These are phyloP conservation scores for Dichomitus squalens DNA, from an alignment of 1,284 basidiomycete genomes.

Conservation along the genomic window DNA sequence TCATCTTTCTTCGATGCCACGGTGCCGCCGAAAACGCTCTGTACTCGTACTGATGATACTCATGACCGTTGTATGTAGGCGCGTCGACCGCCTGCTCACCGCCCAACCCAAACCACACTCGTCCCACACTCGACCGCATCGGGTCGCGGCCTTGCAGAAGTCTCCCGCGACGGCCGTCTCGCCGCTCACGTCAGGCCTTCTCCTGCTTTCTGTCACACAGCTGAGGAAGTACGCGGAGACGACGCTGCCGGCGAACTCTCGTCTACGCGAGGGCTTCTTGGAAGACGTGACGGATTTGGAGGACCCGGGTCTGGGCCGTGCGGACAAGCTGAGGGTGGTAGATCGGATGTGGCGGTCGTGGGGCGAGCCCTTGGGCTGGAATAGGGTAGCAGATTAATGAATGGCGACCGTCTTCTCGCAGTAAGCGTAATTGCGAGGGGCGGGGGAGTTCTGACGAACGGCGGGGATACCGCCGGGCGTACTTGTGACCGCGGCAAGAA, in stretches of 20 bases:
- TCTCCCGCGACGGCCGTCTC: slow-evolving; percentile 36
- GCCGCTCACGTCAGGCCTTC: slow-evolving; percentile 68
- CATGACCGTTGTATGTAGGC: slow-evolving; percentile 39
- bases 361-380: slow-evolving; percentile 67
- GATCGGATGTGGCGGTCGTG: slow-evolving; percentile 93
- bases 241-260: slow-evolving; percentile 55
- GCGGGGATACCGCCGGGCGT: no score
- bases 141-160: slow-evolving; percentile 8
- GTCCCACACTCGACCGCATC: slow-evolving; percentile 1
- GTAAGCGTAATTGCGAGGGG: no score
- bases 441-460: no score
- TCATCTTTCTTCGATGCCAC: background rate
- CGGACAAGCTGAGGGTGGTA: slow-evolving; percentile 77
- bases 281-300: slow-evolving; percentile 88
- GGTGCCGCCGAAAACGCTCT: background rate
- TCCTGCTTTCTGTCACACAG: slow-evolving; percentile 73
- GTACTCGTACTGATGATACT: background rate
- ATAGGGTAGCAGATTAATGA: slow-evolving; percentile 28
- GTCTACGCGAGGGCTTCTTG: slow-evolving; percentile 76
- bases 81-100: slow-evolving; percentile 75
- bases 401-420: background rate
- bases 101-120: slow-evolving; percentile 41
- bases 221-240: slow-evolving; percentile 65
- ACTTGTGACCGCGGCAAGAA: no score
- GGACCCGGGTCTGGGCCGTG: slow-evolving; percentile 64